Conservation (phyloP, 1,284 basidiomycete genomes). For the Cutaneotrichosporon dermatis region DNA sequence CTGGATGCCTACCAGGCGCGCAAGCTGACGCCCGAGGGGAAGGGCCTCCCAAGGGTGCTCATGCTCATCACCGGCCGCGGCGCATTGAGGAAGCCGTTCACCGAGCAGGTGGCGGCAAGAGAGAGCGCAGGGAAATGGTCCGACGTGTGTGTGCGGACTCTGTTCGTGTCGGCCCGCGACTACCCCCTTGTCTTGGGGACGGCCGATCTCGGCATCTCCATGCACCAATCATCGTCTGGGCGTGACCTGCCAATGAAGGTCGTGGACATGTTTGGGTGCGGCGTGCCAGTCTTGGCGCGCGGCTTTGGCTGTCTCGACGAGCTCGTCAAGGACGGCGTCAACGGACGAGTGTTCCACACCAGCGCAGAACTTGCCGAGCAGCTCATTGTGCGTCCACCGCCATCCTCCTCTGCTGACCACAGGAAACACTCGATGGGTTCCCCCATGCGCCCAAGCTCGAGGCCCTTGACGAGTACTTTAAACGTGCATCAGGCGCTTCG, state of each 20-base stretch:
- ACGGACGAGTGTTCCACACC: conserved; percentile 75
- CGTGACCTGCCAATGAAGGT: conserved; percentile 98
- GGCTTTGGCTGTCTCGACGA: conserved; percentile 82
- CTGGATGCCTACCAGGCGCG: conserved; percentile 55
- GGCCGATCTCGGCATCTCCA: conserved; percentile 83
- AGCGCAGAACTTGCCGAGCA: conserved; percentile 67
- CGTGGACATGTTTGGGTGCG: conserved; percentile 98
- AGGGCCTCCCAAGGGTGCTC: conserved; percentile 64
- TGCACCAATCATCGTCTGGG: conserved; percentile 86
- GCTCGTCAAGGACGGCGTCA: conserved; percentile 75
- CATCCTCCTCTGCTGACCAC: conserved; percentile 6
- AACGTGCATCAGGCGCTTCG: neutral
- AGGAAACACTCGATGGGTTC: conserved; percentile 62
- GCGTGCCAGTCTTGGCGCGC: conserved; percentile 84
- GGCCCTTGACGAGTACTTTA: conserved; percentile 50
- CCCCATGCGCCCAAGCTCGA: conserved; percentile 56
- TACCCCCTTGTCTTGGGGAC: conserved; percentile 83
- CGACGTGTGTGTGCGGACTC: conserved; percentile 74
- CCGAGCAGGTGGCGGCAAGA: conserved; percentile 58
- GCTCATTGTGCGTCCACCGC: conserved; percentile 58
- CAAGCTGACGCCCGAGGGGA: conserved; percentile 12
- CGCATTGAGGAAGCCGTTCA: conserved; percentile 68
- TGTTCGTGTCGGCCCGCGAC: conserved; percentile 82
- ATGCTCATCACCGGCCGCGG: conserved; percentile 92
- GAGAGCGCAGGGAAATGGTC: conserved; percentile 63